Conservation (phyloP, 257 asterid genomes). For the Ajuga chamaepitys region DNA sequence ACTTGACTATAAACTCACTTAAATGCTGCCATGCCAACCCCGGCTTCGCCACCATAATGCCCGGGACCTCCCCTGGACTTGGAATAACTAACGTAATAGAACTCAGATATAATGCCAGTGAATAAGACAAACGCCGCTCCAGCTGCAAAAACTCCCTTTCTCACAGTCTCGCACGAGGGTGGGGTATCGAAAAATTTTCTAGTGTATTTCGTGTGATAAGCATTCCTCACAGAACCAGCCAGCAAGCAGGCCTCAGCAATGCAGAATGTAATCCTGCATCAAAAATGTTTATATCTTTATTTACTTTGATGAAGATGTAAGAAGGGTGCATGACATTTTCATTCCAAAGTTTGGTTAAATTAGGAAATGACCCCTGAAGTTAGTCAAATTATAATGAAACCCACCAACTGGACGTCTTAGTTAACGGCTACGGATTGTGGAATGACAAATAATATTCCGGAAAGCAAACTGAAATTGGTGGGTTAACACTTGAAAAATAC, state of each 20-base stretch:
- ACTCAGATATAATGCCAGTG: slow-evolving; percentile 67
- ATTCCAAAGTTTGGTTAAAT: neutral
- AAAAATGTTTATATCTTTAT: neutral
- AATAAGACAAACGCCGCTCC: slow-evolving; percentile 78
- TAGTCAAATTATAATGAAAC: too few relatives aligned
- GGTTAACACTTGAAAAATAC: too few relatives aligned
- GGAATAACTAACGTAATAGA: slow-evolving; percentile 56
- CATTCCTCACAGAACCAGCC: slow-evolving; percentile 89
- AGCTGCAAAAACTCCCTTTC: slow-evolving; percentile 91
- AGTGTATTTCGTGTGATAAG: slow-evolving; percentile 80
- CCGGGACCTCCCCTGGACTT: slow-evolving; percentile 38
- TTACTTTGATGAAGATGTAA: slow-evolving; percentile 2
- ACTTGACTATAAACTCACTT: slow-evolving; percentile 27
- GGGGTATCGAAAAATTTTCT: slow-evolving; percentile 29
- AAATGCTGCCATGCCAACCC: slow-evolving; percentile 67
- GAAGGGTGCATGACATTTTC: neutral
- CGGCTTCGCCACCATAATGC: slow-evolving; percentile 51
- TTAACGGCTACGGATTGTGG: too few relatives aligned
- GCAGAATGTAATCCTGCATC: slow-evolving; percentile 68
- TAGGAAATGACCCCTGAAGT: neutral
- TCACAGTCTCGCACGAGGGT: slow-evolving; percentile 78
- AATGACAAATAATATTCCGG: too few relatives aligned
- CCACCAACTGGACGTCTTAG: too few relatives aligned
- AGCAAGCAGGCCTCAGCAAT: slow-evolving; percentile 76
- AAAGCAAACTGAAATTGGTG: too few relatives aligned